Percentiles rank a stretch among this genome's conserved stretches.
Conservation (phyloP, 78 protist species). For the Chrysochromulina parva region DNA sequence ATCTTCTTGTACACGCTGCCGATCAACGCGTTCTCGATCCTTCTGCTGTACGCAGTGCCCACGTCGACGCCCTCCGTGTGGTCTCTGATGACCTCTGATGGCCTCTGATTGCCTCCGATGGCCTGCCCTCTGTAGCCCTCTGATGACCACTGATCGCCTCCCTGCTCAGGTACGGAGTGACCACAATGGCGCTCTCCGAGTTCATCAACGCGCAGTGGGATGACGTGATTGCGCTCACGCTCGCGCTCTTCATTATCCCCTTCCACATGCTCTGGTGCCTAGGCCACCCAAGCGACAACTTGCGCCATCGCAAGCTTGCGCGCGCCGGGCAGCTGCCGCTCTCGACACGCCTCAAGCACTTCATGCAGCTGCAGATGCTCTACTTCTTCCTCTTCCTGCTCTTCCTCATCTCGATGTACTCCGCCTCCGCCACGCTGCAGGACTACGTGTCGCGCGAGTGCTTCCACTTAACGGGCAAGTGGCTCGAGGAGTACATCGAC, state of each 20-base stretch:
- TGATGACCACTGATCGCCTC: neutral
- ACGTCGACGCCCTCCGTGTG: neutral
- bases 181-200: conserved; percentile 18
- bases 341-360: neutral
- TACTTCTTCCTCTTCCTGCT: neutral
- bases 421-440: neutral
- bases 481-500: conserved; percentile 20
- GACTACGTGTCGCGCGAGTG: neutral
- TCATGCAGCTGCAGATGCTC: neutral
- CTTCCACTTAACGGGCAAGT: neutral
- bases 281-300: neutral
- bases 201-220: neutral
- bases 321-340: neutral
- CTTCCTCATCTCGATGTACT: neutral
- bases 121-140: too few species aligned
- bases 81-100: too few species aligned
- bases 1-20: conserved; percentile 1
- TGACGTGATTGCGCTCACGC: neutral
- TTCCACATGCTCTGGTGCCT: neutral
- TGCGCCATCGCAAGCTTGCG: neutral
- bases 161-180: neutral
- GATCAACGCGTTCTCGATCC: neutral
- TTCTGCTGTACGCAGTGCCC: neutral
- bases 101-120: too few species aligned
- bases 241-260: neutral